Evolutionary conservation across 2,329 filamentous ascomycete species (phyloP).

Genomic region (Botrytis byssoidea): DNA sequence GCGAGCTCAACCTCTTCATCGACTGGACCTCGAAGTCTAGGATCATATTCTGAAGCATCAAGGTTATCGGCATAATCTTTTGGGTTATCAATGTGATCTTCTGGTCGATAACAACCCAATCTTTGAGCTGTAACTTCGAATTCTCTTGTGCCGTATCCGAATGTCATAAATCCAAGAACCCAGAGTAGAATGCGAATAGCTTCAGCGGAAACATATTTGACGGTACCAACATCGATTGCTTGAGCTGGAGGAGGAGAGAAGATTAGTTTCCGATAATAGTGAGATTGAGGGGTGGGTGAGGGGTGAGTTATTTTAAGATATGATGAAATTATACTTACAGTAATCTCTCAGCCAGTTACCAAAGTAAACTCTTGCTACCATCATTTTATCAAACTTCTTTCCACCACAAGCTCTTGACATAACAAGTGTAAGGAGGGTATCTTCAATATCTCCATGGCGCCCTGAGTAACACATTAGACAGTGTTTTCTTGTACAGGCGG

Average conservation of each 20-base stretch:
- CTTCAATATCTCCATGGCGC: conserved; percentile 91
- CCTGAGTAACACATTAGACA: conserved; percentile 44
- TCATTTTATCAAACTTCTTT: conserved; percentile 86
- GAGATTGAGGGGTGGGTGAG: not conserved
- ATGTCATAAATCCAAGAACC: conserved; percentile 85
- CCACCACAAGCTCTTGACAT: conserved; percentile 61
- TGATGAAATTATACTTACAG: conserved; percentile 42
- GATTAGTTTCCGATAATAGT: not conserved
- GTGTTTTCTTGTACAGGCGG: not conserved
- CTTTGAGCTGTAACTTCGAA: conserved; percentile 80
- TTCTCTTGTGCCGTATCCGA: conserved; percentile 79
- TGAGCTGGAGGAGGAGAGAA: conserved; percentile 50
- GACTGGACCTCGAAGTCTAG: conserved; percentile 75
- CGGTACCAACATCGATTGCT: conserved; percentile 86
- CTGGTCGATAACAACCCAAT: conserved; percentile 76
- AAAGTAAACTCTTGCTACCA: conserved; percentile 88
- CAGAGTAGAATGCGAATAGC: conserved; percentile 87
- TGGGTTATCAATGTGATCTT: conserved; percentile 77
- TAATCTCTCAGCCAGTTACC: conserved; percentile 95
- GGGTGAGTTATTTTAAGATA: not conserved
- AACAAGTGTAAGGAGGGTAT: conserved; percentile 72
- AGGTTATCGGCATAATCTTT: conserved; percentile 86
- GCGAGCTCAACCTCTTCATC: conserved; percentile 75
- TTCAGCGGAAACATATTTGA: conserved; percentile 87
- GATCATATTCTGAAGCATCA: conserved; percentile 81